Conservation (phyloP, 2,329 filamentous ascomycete genomes). For the Tetracladium maxilliforme region DNA sequence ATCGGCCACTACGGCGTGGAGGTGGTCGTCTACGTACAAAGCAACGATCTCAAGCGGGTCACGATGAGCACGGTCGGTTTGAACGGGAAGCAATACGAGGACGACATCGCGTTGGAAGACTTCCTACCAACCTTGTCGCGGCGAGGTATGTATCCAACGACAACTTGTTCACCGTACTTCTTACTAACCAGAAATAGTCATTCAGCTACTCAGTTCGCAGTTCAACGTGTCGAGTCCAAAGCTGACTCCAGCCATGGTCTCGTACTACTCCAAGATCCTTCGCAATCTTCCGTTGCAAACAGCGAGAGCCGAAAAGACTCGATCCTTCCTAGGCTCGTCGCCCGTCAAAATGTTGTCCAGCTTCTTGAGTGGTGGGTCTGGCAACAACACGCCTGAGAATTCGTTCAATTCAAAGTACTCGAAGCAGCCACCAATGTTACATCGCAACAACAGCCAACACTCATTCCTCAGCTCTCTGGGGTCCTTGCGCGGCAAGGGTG, state of each 20-base stretch:
- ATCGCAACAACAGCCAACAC: not conserved
- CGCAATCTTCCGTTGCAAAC: slow-evolving; percentile 51
- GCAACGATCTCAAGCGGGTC: slow-evolving; percentile 29
- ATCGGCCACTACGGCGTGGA: slow-evolving; percentile 57
- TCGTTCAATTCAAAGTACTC: no score
- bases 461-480: slow-evolving; percentile 12
- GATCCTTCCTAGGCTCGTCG: slow-evolving; percentile 63
- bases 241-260: slow-evolving; percentile 54
- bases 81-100: slow-evolving; percentile 56
- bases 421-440: no score
- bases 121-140: slow-evolving; percentile 63
- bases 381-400: slow-evolving; percentile 22
- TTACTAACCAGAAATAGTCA: slow-evolving; percentile 36
- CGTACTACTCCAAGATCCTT: slow-evolving; percentile 65
- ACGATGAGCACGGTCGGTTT: slow-evolving; percentile 42
- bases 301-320: slow-evolving; percentile 48
- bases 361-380: slow-evolving; percentile 50
- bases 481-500: slow-evolving; percentile 9
- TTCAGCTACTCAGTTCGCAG: slow-evolving; percentile 56
- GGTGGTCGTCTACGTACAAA: slow-evolving; percentile 49
- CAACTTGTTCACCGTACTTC: not conserved
- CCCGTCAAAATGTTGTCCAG: slow-evolving; percentile 84
- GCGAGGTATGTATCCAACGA: slow-evolving; percentile 37
- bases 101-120: slow-evolving; percentile 58
- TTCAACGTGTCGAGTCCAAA: slow-evolving; percentile 51